Evolutionary conservation across 2,329 filamentous ascomycete genomes (phyloP).

Genomic region (Fusarium siculi): DNA sequence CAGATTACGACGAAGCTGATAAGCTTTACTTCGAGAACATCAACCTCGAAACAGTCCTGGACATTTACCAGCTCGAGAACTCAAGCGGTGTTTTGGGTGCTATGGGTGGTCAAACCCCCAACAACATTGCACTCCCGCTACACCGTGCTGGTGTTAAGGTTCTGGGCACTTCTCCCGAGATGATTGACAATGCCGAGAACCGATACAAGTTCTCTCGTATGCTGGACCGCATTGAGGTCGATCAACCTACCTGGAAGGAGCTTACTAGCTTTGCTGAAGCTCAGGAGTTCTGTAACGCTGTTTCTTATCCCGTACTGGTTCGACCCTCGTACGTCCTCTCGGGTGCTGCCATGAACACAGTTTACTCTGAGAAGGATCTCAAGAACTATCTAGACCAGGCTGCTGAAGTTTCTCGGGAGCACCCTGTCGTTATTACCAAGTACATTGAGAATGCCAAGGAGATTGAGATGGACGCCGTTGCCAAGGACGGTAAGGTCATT

Average conservation of each 20-base stretch:
- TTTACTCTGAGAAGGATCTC: conserved; percentile 94
- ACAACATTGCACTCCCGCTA: conserved; percentile 94
- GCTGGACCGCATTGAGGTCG: conserved; percentile 92
- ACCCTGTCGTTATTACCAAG: conserved; percentile 98
- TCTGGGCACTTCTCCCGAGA: conserved; percentile 94
- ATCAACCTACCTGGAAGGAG: conserved; percentile 98
- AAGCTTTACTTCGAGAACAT: conserved; percentile 97
- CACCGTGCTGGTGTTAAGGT: conserved; percentile 91
- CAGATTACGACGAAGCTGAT: conserved; percentile 95
- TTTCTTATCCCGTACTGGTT: conserved; percentile 93
- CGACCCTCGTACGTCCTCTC: conserved; percentile 97
- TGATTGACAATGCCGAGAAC: conserved; percentile 98
- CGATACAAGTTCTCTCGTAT: conserved; percentile 99
- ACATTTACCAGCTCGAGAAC: conserved; percentile 90
- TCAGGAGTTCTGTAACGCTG: conserved; percentile 84
- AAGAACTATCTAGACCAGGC: conserved; percentile 90
- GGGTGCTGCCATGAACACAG: conserved; percentile 98
- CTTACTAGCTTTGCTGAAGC: conserved; percentile 95
- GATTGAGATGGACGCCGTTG: conserved; percentile 99
- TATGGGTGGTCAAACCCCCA: conserved; percentile 97
- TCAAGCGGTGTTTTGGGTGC: conserved; percentile 89
- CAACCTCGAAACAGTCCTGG: conserved; percentile 86
- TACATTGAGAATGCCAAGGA: conserved; percentile 99
- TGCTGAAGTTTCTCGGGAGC: conserved; percentile 90
- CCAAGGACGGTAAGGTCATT: conserved; percentile 86